A percentile compares a stretch with the other conserved stretches of the same genome.
phyloP scores from a whole-genome alignment of 164 flowering plant species.

The Magnolia sinica region DNA sequence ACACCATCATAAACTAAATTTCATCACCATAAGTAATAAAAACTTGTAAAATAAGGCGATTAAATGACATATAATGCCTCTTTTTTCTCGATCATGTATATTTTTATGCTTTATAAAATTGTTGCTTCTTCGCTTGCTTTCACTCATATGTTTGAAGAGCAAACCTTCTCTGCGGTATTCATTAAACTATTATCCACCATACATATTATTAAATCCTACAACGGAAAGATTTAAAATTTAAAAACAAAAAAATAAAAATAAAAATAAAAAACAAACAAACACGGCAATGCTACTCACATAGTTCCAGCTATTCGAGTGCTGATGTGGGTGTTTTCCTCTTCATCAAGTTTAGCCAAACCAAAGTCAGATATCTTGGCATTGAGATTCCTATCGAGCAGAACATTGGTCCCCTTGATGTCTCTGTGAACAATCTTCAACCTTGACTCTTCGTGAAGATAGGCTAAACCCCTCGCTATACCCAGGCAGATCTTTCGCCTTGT shows the following conservation, averaged over 20 bases:
- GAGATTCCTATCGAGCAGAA: constrained; percentile 50
- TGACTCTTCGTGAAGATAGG: constrained; percentile 56
- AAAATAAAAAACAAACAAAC: background rate
- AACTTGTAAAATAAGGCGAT: too few relatives aligned
- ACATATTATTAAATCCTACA: background rate
- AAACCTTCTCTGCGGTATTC: background rate
- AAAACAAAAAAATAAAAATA: too few relatives aligned
- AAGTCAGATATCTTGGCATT: constrained; percentile 83
- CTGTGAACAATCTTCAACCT: constrained; percentile 24
- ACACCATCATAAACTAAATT: background rate
- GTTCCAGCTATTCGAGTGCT: constrained; percentile 83
- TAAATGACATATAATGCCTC: too few relatives aligned
- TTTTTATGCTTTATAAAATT: background rate
- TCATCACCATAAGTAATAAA: too few relatives aligned
- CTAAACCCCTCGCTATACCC: constrained; percentile 51
- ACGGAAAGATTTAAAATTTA: background rate
- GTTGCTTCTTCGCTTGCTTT: background rate
- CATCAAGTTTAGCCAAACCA: constrained; percentile 77
- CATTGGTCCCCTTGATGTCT: constrained; percentile 20
- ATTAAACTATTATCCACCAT: background rate
- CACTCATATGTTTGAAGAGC: background rate
- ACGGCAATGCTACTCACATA: constrained; percentile 38
- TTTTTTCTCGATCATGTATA: background rate
- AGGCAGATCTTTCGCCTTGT: constrained; percentile 38
- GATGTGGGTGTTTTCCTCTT: constrained; percentile 70